These are phyloP conservation scores for Saccharomyces hybrid DNA, from an alignment of 1,139 yeast species.

Conservation along the genomic window DNA sequence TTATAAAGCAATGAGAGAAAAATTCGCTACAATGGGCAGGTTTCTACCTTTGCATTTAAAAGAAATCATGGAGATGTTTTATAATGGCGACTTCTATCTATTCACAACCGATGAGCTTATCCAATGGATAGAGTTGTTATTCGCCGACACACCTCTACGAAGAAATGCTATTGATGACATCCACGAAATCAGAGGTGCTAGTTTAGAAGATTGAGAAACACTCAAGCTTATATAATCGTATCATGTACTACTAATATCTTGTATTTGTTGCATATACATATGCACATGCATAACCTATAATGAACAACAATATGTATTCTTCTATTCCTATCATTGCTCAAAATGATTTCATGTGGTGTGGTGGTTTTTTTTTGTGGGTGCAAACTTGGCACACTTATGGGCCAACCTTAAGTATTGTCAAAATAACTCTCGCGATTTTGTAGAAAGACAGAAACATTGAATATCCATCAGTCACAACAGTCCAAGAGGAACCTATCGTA, in stretches of 20 bases:
- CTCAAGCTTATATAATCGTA: background rate
- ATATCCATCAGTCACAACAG: background rate
- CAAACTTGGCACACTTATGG: background rate
- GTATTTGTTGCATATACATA: background rate
- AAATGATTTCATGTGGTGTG: background rate
- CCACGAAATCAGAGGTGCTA: slow-evolving; percentile 36
- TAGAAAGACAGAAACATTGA: background rate
- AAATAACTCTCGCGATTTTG: background rate
- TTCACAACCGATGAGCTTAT: slow-evolving; percentile 61
- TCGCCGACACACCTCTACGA: slow-evolving; percentile 65
- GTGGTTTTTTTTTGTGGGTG: background rate
- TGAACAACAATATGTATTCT: background rate
- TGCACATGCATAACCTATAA: background rate
- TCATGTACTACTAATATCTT: background rate
- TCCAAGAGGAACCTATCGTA: background rate
- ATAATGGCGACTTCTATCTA: slow-evolving; percentile 68
- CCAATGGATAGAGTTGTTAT: slow-evolving; percentile 50
- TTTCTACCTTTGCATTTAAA: slow-evolving; percentile 51
- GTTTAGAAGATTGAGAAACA: slow-evolving; percentile 10
- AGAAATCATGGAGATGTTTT: slow-evolving; percentile 62
- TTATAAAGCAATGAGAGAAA: slow-evolving; percentile 25
- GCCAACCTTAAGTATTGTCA: background rate
- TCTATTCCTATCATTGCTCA: background rate
- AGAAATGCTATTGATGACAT: slow-evolving; percentile 57
- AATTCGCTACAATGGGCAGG: slow-evolving; percentile 22